Conservation (phyloP, 2,329 filamentous ascomycete species). For the Capronia coronata region DNA sequence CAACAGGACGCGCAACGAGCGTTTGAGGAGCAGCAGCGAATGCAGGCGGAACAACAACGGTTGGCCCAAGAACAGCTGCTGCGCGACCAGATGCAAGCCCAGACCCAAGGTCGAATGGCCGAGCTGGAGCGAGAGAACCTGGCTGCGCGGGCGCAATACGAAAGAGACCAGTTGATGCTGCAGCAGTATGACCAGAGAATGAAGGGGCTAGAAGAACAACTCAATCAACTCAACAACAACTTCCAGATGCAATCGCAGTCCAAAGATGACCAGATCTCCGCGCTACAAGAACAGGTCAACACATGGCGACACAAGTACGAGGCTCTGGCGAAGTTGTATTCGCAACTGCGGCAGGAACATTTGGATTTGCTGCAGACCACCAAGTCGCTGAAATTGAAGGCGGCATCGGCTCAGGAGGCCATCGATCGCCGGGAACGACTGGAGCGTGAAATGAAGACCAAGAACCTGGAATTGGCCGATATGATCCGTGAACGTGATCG, state of each 20-base stretch:
- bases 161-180: conserved; percentile 93
- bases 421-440: conserved; percentile 92
- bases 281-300: conserved; percentile 93
- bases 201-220: conserved; percentile 83
- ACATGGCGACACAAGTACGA: conserved; percentile 98
- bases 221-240: conserved; percentile 73
- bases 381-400: conserved; percentile 92
- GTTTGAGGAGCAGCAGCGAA: conserved; percentile 92
- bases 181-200: conserved; percentile 94
- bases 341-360: conserved; percentile 90
- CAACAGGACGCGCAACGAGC: conserved; percentile 81
- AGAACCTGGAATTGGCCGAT: conserved; percentile 96
- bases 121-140: conserved; percentile 94
- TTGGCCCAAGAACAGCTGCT: conserved; percentile 84
- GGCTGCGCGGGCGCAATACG: conserved; percentile 88
- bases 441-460: conserved; percentile 96
- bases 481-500: conserved; percentile 97
- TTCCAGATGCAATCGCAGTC: conserved; percentile 78
- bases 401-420: conserved; percentile 91
- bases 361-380: conserved; percentile 92
- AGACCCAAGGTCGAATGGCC: conserved; percentile 90
- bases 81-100: conserved; percentile 81
- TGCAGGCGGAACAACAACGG: conserved; percentile 80
- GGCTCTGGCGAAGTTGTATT: conserved; percentile 91
- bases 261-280: conserved; percentile 88